Conservation (phyloP, 805 yeast species). For the Lipomyces yamanashiensis region DNA sequence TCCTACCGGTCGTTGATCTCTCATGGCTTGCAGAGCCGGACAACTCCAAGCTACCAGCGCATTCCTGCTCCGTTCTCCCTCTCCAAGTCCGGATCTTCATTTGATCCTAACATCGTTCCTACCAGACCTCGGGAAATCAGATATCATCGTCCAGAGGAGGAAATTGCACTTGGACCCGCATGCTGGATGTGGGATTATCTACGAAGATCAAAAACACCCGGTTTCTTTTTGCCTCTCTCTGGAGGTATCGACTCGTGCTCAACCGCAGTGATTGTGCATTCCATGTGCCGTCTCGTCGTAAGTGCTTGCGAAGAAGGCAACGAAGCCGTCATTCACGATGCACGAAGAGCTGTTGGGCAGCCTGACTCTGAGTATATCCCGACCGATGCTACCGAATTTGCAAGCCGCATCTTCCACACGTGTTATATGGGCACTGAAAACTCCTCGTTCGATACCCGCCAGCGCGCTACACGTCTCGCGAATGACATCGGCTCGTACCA, state of each 20-base stretch:
- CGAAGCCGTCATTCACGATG: slow-evolving; percentile 74
- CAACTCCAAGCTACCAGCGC: slow-evolving; percentile 51
- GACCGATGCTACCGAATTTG: slow-evolving; percentile 71
- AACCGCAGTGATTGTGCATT: slow-evolving; percentile 89
- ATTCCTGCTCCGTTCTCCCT: slow-evolving; percentile 61
- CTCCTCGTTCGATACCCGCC: slow-evolving; percentile 84
- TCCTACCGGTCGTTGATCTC: slow-evolving; percentile 76
- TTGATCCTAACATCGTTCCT: slow-evolving; percentile 67
- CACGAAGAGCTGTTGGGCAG: slow-evolving; percentile 66
- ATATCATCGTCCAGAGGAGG: slow-evolving; percentile 89
- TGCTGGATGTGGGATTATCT: slow-evolving; percentile 99
- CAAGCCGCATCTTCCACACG: slow-evolving; percentile 78
- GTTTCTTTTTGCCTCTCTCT: slow-evolving; percentile 88
- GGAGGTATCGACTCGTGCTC: slow-evolving; percentile 99
- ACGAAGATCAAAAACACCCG: slow-evolving; percentile 87
- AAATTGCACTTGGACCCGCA: slow-evolving; percentile 97
- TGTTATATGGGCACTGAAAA: slow-evolving; percentile 96
- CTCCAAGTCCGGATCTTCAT: slow-evolving; percentile 61
- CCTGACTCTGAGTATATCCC: slow-evolving; percentile 66
- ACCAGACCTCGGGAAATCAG: slow-evolving; percentile 55
- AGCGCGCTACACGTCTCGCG: slow-evolving; percentile 79
- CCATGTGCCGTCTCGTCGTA: slow-evolving; percentile 88
- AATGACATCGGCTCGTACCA: slow-evolving; percentile 83
- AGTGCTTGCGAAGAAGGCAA: slow-evolving; percentile 65
- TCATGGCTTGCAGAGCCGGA: slow-evolving; percentile 71